Base-by-base conservation (phyloP, 192 early-diverging fungal species). In the Backusella tarrabulga region DNA sequence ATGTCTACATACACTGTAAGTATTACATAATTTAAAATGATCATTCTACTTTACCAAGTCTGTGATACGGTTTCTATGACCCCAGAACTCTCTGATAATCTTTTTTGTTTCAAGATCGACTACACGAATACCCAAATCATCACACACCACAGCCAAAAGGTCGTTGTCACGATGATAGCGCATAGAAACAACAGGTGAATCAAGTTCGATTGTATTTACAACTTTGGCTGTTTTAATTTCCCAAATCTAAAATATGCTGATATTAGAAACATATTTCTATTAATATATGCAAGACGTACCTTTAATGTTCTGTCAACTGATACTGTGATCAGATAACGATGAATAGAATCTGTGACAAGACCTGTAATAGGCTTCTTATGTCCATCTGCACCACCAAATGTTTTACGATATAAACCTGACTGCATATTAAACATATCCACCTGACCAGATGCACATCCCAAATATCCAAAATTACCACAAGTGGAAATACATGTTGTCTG, bases 381-480 rank as follows among this genome's bases (percentile, higher is more conserved):
- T 17, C 88, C 85, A 69, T 85, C 79, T 5, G 36, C 34, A 17
- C 85, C 88, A 6, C 73, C 77, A 79, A 95, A 97, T 38, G 90
- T 85, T 68, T 89, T 91, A 40, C 94, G 90, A 38, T 88, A 83
- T 46, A 91, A 67, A 8, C 97, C 97, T 29, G 96, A 97, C 76
- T 99, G 98, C 91, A 99, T 91, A 86, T 97, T 98, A 89, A 89
- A 95, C 91, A 94, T 92, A 67, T 96, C 96, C 46, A 99, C 87
- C 12, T 77, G 73, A 67, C 98, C 98, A 36, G 81, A 79, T 8
- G 89, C 80, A 32, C 91, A 88, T 4, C 97, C 98, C 4, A 97
- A 84, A 76, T 97, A 93, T 6, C 93, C 95, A 91, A 92, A 99
- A 82, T 98, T 97, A 67, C 98, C 98, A 71, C 97, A 98, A 1